Percentiles rank a stretch among this genome's conserved stretches.
phyloP scores from a whole-genome alignment of 306 rosid species.

The Cucumis cinereus region DNA sequence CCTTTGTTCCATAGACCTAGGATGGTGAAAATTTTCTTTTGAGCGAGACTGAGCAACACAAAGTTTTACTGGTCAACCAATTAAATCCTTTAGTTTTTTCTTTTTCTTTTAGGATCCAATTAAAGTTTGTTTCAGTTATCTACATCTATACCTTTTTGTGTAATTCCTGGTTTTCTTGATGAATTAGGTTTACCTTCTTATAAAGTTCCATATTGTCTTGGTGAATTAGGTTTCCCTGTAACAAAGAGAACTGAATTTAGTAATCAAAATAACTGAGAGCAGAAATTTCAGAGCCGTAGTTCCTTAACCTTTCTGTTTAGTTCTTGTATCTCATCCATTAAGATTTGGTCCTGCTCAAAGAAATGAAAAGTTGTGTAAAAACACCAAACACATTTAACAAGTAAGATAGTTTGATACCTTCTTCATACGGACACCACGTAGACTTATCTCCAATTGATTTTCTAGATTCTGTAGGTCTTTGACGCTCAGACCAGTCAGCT shows the following conservation, averaged over 20 bases:
- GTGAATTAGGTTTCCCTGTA: conserved; percentile 69
- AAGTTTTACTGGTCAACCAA: neutral
- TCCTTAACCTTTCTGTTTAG: conserved; percentile 67
- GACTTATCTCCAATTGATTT: conserved; percentile 72
- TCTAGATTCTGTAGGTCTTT: conserved; percentile 62
- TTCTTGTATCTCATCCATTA: conserved; percentile 40
- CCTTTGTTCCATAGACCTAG: conserved; percentile 72
- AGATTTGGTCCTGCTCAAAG: conserved; percentile 9
- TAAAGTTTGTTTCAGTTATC: conserved; percentile 14
- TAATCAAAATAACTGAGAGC: neutral
- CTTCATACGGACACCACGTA: conserved; percentile 51
- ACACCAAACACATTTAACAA: neutral
- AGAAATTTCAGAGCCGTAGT: conserved; percentile 7
- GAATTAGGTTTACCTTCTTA: conserved; percentile 59
- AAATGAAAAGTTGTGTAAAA: neutral
- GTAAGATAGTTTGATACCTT: neutral
- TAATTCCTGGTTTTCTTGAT: conserved; percentile 55
- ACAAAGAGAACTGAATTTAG: conserved; percentile 10
- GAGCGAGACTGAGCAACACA: conserved; percentile 22
- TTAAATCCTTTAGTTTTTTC: neutral
- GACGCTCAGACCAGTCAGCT: conserved; percentile 52
- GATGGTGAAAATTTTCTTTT: conserved; percentile 18
- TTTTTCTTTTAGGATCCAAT: neutral
- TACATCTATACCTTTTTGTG: conserved; percentile 34
- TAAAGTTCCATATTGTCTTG: conserved; percentile 61